These are phyloP conservation scores for Fusarium mundagurra DNA, from an alignment of 2,329 filamentous ascomycete genomes.

Conservation along the genomic window DNA sequence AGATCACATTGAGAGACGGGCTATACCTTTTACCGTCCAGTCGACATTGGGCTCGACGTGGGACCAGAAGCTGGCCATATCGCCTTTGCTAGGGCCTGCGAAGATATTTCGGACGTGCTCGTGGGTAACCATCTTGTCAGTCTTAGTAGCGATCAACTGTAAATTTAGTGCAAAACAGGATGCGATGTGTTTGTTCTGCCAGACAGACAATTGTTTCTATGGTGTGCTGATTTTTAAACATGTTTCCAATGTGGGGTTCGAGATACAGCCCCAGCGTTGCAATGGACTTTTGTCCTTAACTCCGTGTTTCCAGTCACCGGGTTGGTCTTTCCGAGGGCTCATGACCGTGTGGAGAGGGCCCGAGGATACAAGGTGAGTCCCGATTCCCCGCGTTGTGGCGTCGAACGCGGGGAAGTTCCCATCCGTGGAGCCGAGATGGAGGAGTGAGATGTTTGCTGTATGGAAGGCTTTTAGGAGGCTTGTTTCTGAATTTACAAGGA, in stretches of 20 bases:
- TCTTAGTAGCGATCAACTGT: not conserved
- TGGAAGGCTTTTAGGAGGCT: not conserved
- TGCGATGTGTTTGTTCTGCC: no score
- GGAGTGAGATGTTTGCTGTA: not conserved
- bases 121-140: not conserved
- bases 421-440: not conserved
- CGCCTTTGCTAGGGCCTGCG: not conserved
- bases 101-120: not conserved
- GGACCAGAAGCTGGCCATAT: not conserved
- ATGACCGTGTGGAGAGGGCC: not conserved
- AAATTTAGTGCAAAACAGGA: not conserved
- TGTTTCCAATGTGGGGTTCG: not conserved
- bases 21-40: not conserved
- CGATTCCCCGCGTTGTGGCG: not conserved
- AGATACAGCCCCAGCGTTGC: not conserved
- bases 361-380: not conserved
- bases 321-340: not conserved
- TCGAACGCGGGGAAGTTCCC: not conserved
- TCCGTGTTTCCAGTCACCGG: not conserved
- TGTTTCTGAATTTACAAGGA: not conserved
- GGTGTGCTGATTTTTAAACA: not conserved
- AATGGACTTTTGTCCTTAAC: not conserved
- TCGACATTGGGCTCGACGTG: not conserved
- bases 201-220: no score
- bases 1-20: fast-evolving